Base-by-base conservation (phyloP, 1,139 yeast genomes). In the Geotrichum restrictum region DNA sequence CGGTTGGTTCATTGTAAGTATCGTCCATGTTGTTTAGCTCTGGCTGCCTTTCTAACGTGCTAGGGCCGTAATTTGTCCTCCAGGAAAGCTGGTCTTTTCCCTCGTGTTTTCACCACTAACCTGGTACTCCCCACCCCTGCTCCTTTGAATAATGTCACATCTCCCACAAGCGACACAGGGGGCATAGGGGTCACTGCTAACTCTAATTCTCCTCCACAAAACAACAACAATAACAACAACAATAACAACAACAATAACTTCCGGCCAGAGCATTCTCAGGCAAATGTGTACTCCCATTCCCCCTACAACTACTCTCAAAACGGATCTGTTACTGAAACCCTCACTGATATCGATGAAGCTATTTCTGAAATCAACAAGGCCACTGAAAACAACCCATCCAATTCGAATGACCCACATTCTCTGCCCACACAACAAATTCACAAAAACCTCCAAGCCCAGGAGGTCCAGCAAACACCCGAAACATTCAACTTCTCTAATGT, bases 301-400 rank as follows among this genome's bases (percentile, higher is more conserved):
- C 19, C 43, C 22, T 37, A 32, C 22, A 27, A 34, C 27, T 37
- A 33, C 18, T 16, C 45, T 18, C 31, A 33, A 11, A 41, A 21
- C 27, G 69, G 70, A 2, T 68, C 79, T 3, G 81, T 81, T 18
- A 75, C 77, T 52, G 78, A 77, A 49, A 85, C 95, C 1, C 74
- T 86, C 70, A 79, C 79, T 56, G 96, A 91, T 60, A 87, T 89
- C 33, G 97, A 89, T 65, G 82, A 78, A 61, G 97, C 96, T 0
- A 74, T 91, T 45, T 79, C 82, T 53, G 96, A 88, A 63, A 70
- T 89, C 52, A 60, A 46, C 18, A 40, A 45, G 36, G 29, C 51
- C 14, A 27, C 46, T n/a, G 43, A 40, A 27, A 19, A 29, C 24
- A 22, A 19, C 13, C 37, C 38, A 8, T 2, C 18, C 22, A n/a